Conservation (phyloP, 139 green algal genomes). For the Chlorella vulgaris region DNA sequence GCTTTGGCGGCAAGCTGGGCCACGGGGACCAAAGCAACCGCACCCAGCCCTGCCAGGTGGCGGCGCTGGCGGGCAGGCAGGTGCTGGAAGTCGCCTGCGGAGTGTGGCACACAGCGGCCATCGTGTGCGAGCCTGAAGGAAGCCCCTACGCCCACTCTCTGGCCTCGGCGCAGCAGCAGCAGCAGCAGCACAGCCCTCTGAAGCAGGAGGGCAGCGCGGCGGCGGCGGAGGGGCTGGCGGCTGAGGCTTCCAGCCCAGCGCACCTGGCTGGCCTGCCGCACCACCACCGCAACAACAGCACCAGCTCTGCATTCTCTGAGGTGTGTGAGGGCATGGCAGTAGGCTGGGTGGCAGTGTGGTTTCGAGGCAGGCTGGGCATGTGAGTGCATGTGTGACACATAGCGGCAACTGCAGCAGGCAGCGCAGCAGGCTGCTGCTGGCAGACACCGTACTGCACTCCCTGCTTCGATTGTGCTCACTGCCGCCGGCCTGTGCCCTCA, state of each 20-base stretch:
- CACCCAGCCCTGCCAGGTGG: slow-evolving; percentile 48
- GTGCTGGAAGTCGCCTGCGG: slow-evolving; percentile 81
- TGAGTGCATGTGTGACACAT: too few species aligned
- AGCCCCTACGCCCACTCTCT: background rate
- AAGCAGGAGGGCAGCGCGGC: background rate
- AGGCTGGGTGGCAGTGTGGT: too few species aligned
- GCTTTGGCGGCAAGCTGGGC: slow-evolving; percentile 87
- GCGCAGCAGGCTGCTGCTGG: too few species aligned
- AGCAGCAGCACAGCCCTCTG: slow-evolving; percentile 4
- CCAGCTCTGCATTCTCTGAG: slow-evolving; percentile 32
- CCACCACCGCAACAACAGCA: slow-evolving; percentile 24
- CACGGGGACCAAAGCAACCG: slow-evolving; percentile 62
- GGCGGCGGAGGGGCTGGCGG: background rate
- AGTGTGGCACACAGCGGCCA: slow-evolving; percentile 91
- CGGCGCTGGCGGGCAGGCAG: slow-evolving; percentile 46
- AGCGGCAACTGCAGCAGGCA: too few species aligned
- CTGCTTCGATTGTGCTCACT: too few species aligned
- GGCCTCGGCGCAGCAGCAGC: background rate
- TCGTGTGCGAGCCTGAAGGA: slow-evolving; percentile 40
- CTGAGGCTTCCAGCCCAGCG: slow-evolving; percentile 1
- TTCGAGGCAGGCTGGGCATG: too few species aligned
- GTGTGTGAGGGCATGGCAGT: background rate
- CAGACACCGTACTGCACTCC: too few species aligned
- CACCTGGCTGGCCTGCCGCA: background rate
- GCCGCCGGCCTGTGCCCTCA: too few species aligned